A percentile compares a stretch with the other conserved stretches of the same genome.
phyloP scores from a whole-genome alignment of 768 basidiomycete genomes.

The Termitomyces sp. region DNA sequence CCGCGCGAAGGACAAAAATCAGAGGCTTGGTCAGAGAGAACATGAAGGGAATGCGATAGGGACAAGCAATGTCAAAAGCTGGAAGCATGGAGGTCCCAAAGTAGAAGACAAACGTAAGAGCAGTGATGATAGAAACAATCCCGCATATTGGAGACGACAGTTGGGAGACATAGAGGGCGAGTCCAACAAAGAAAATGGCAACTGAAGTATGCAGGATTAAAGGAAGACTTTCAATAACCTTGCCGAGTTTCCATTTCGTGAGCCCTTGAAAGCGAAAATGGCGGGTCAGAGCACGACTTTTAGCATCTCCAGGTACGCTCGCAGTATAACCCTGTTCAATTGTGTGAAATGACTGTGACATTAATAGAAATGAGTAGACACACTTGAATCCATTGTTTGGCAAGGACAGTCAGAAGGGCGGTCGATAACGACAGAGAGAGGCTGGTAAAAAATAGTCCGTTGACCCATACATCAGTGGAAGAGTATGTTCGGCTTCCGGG shows the following conservation, averaged over 20 bases:
- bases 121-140: neutral
- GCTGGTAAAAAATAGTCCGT: conserved; percentile 1
- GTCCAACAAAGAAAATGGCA: neutral
- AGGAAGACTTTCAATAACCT: neutral
- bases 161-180: neutral
- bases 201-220: neutral
- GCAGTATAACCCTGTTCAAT: neutral
- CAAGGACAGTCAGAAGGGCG: conserved; percentile 1
- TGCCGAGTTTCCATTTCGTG: neutral
- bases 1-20: neutral
- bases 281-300: conserved; percentile 2
- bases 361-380: neutral
- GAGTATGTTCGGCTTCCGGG: neutral
- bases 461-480: neutral
- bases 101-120: conserved; percentile 1
- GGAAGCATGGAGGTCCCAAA: neutral
- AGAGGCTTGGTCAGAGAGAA: neutral
- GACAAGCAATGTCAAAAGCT: neutral
- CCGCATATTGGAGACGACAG: neutral
- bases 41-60: neutral
- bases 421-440: neutral
- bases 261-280: conserved; percentile 3
- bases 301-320: neutral
- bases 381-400: conserved; percentile 1
- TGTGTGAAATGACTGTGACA: neutral